Evolutionary conservation across 148 eudicot genomes (phyloP), one percentile per base, ranked within the genome.

Genomic region (Fagopyrum homotropicum): DNA sequence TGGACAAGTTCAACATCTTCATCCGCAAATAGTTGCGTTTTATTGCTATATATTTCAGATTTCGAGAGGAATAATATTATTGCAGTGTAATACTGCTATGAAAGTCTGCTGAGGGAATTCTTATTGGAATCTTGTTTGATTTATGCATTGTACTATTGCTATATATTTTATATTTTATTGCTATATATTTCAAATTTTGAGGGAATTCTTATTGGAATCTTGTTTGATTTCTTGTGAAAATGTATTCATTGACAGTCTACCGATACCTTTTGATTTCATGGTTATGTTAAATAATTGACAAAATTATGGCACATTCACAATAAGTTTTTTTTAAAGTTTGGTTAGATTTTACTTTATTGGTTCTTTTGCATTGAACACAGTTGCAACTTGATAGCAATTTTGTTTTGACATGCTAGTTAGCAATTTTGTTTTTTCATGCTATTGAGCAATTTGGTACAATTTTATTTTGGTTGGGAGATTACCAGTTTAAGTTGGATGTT

Each of bases 301-400:
- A 15, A 64, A 64, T 30, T 16, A 30, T 64, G 70, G 29, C 29
- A 30, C 70, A 64, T 6, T 11, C 70, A 10, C 30, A 4, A 60
- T 54, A 29, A 29, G 63, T 70, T 22, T 63, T 69, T 63, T 40
- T 56, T 94, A 74, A 92, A 92, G 85, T 89, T 89, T 47, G 97
- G 97, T 89, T 5, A 64, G 70, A 64, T 5, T 64, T 64, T 40
- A 64, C 46, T 64, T 64, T 64, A 6, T 64, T 11, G 9, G 44
- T 61, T 61, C 69, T 61, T 4, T 61, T 22, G 26, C 26, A 22
- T 22, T 48, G 51, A 48, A 48, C 6, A 7, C 51, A 48, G 51
- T 16, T 54, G 59, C 59, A 54, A 54, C 17, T 54, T 54, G 59
- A 17, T 5, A 54, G n/a, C 59, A 54, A 14, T 54, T 54, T 19